Base-by-base conservation (phyloP, 2,329 filamentous ascomycete genomes). In the Clonostachys chloroleuca region DNA sequence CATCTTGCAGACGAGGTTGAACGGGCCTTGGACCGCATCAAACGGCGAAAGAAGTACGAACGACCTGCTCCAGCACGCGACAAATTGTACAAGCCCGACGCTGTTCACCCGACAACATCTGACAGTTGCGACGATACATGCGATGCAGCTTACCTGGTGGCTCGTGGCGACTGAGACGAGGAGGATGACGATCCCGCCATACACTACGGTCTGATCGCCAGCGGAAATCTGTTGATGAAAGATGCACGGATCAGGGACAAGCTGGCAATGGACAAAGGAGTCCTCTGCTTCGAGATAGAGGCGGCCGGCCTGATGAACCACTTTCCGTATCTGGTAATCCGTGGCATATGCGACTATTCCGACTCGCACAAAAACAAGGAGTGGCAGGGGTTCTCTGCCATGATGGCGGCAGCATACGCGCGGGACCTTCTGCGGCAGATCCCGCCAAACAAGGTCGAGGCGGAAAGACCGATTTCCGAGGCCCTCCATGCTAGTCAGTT, bases 161-260 rank as follows among this genome's bases (percentile, higher is more conserved):
- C 13, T 12, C 18, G 33, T 12, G 4, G 44, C 0, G 46, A 34
- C 0, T 13, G 17, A 40, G 44, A 5, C 8, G 14, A 33, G 14
- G 41, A 35, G 40, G 40, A 47, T 6, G 16, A 44, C 17, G 7
- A 16, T n/a, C 45, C 45, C 10, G 24, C 17, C 3, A 43, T 47
- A 16, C 62, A 68, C 45, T 64, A 64, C 30, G 67, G 67, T 0
- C 36, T 61, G 1, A 65, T 70, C 44, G 65, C 61, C 2, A 66
- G 61, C 4, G 49, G 6, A 9, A 51, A 58, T 8, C 39, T 45
- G 12, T 18, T 57, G 3, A 57, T 57, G 48, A 46, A 42, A 33
- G 37, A 46, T 34, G 16, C 33, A 9, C 4, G 9, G n/a, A 30
- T 46, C 12, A 18, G 45, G n/a, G 45, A 46, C 5, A 24, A 24